Conservation (phyloP, 306 rosid genomes). For the Quercus robur region DNA sequence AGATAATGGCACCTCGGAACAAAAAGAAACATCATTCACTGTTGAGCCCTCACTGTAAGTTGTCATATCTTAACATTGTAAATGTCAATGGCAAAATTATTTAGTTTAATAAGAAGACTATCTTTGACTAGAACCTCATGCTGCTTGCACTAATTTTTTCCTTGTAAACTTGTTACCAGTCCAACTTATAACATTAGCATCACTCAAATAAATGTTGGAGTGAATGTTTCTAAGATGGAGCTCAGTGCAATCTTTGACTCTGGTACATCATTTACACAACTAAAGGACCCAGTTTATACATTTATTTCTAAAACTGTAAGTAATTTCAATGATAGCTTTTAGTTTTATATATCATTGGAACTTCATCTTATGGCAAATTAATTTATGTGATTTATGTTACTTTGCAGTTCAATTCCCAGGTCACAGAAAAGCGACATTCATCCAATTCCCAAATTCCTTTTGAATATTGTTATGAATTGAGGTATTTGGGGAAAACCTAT, state of each 20-base stretch:
- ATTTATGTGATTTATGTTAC: not conserved
- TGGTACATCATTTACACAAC: conserved; percentile 76
- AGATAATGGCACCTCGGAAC: conserved; percentile 54
- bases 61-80: not conserved
- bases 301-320: conserved; percentile 59
- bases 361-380: not conserved
- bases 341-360: conserved; percentile 6
- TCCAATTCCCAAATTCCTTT: conserved; percentile 41
- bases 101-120: not conserved
- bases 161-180: conserved; percentile 36
- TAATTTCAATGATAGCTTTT: not conserved
- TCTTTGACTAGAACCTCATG: conserved; percentile 1
- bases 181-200: conserved; percentile 65
- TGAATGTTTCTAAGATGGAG: conserved; percentile 34
- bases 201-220: conserved; percentile 60
- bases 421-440: conserved; percentile 28
- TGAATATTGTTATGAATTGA: conserved; percentile 67
- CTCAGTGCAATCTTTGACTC: conserved; percentile 74
- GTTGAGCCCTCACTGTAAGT: conserved; percentile 43
- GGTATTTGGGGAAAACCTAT: conserved; percentile 26
- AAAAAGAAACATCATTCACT: conserved; percentile 73
- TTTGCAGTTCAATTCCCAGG: conserved; percentile 57
- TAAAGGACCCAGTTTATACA: conserved; percentile 69
- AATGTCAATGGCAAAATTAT: too few species aligned
- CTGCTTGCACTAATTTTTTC: conserved; percentile 22